phyloP scores from a whole-genome alignment of 169 alveolate genomes.

The Cryptosporidium meleagridis region DNA sequence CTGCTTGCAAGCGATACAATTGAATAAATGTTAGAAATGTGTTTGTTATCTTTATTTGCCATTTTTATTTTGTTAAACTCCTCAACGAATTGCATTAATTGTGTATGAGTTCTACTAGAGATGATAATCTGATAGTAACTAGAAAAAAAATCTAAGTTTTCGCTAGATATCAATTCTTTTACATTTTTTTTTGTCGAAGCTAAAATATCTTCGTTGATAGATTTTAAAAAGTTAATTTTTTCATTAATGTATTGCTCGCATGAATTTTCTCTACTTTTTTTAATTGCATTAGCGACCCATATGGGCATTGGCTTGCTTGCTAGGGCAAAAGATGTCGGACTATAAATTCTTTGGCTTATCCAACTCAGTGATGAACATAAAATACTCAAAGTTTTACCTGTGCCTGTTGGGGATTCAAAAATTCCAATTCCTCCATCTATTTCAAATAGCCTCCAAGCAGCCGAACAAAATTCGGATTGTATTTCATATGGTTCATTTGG shows the following conservation, averaged over 20 bases:
- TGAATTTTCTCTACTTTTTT: not conserved
- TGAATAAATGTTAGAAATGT: not conserved
- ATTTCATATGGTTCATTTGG: slow-evolving; percentile 58
- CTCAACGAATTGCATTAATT: slow-evolving; percentile 77
- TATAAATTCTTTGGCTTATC: slow-evolving; percentile 34
- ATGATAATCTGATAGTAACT: slow-evolving; percentile 53
- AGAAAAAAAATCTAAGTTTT: slow-evolving; percentile 1
- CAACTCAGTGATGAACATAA: slow-evolving; percentile 84
- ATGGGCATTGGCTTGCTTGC: not conserved
- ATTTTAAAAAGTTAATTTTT: not conserved
- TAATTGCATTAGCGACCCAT: slow-evolving; percentile 38
- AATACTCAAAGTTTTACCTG: slow-evolving; percentile 85
- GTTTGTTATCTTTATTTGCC: not conserved
- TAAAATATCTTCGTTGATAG: not conserved
- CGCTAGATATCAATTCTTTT: not conserved
- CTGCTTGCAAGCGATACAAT: slow-evolving; percentile 56
- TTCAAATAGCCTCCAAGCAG: slow-evolving; percentile 23
- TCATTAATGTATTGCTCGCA: not conserved
- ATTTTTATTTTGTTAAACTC: slow-evolving; percentile 76
- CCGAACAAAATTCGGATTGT: slow-evolving; percentile 39
- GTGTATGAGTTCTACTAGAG: slow-evolving; percentile 82
- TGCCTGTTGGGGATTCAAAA: slow-evolving; percentile 89
- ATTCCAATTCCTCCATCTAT: slow-evolving; percentile 78
- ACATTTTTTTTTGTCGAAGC: not conserved
- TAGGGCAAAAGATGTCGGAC: not conserved